A percentile compares a stretch with the other conserved stretches of the same genome.
These are phyloP conservation scores for Metarhizium brunneum DNA, from an alignment of 2,329 filamentous ascomycete genomes.

Conservation along the genomic window DNA sequence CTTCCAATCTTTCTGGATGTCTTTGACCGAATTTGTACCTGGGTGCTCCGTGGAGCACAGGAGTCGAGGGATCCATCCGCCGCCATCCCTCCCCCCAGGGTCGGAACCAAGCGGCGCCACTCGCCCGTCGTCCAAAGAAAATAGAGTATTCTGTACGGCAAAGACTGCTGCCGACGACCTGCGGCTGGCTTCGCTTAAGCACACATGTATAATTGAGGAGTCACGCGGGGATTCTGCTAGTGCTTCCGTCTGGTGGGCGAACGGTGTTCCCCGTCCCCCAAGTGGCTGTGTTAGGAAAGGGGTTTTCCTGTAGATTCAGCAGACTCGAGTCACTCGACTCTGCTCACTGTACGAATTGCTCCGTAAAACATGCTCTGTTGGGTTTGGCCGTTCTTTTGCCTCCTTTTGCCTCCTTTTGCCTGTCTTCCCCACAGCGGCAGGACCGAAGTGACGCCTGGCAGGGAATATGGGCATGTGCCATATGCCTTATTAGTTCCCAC, in stretches of 20 bases:
- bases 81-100: background rate
- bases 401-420: background rate
- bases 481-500: too few species aligned
- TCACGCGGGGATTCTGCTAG: constrained; percentile 5
- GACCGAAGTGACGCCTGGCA: background rate
- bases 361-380: background rate
- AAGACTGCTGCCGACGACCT: constrained; percentile 1
- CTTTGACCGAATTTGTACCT: background rate
- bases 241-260: background rate
- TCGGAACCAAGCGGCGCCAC: constrained; percentile 6
- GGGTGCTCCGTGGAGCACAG: background rate
- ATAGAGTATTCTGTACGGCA: background rate
- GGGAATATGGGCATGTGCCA: background rate
- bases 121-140: background rate
- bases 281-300: background rate
- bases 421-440: background rate
- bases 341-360: background rate
- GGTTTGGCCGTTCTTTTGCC: background rate
- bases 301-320: background rate
- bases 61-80: background rate
- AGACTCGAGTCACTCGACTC: background rate
- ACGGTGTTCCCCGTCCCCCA: background rate
- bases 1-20: background rate
- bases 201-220: constrained; percentile 5
- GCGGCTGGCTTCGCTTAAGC: constrained; percentile 5